These are phyloP conservation scores for Leccinum barrowsii DNA, from an alignment of 768 basidiomycete genomes.

Conservation along the genomic window DNA sequence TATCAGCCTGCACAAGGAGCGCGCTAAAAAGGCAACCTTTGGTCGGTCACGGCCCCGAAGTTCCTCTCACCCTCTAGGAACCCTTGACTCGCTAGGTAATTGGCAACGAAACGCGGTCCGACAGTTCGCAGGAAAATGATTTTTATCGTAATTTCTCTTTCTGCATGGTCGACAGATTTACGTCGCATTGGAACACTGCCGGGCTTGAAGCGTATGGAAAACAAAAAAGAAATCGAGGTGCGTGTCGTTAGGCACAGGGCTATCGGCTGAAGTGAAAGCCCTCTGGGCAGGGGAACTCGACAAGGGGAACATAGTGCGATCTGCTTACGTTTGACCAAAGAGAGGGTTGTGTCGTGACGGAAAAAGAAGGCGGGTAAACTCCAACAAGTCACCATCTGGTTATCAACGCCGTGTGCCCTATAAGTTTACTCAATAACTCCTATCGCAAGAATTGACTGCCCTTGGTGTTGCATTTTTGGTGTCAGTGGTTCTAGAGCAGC, in stretches of 20 bases:
- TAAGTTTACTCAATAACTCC: conserved; percentile 7
- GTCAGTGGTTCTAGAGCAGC: background rate
- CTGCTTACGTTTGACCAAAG: conserved; percentile 7
- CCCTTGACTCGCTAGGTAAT: background rate
- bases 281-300: background rate
- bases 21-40: conserved; percentile 8
- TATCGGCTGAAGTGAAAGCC: background rate
- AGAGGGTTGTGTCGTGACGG: conserved; percentile 3
- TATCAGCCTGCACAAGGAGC: background rate
- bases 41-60: background rate
- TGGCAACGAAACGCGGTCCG: background rate
- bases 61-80: conserved; percentile 4
- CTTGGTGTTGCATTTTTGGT: conserved; percentile 3
- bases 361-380: conserved; percentile 1
- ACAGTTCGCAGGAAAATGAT: background rate
- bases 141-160: background rate
- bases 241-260: conserved; percentile 3
- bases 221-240: background rate
- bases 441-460: conserved; percentile 10
- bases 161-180: background rate
- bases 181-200: background rate
- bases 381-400: conserved; percentile 1
- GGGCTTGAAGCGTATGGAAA: background rate
- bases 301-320: background rate
- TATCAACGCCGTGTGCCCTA: conserved; percentile 7